Base-by-base conservation (phyloP, 306 rosid genomes). In the Pterocarpus macrocarpus region DNA sequence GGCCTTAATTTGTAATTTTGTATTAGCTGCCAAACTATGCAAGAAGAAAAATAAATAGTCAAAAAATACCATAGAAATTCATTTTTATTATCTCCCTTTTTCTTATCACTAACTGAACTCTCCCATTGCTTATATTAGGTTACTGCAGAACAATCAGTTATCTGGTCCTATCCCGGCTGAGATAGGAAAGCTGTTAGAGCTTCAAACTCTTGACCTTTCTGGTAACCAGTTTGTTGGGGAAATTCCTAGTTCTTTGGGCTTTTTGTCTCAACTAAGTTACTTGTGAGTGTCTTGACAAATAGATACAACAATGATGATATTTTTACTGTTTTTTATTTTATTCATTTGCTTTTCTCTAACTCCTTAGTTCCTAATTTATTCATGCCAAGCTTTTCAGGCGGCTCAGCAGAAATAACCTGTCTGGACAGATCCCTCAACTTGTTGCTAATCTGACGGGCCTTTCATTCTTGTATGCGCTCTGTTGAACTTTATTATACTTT, bases 141-240 rank as follows among this genome's bases (percentile, higher is more conserved):
- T 90, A 80, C 73, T 96, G 87, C 98, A 93, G 88, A 93, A 92
- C 87, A 95, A 95, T 82, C 84, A 75, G 74, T 77, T 95, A 85
- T 86, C 93, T 57, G 98, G 98, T 69, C 83, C 98, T 59, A 89
- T 95, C 64, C 98, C 99, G 2, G 79, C 82, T 22, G 94, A 90
- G 83, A 88, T 95, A 57, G 99, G 98, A 75, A 90, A 79, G 59
- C 92, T 95, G 47, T 78, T 58, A 41, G 90, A 88, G 86, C 99
- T 95, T 81, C 94, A 75, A 49, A 93, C 97, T 64, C 96, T 95
- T 70, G 99, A 95, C 81, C 90, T 95, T 82, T 90, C 99, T 1
- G 87, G 87, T 44, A 95, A 95, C 86, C 90, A 89, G 90, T 89
- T 95, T 77, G 86, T 14, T 28, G 98, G 98, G 63, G 84, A 80